Conservation (phyloP, 768 basidiomycete species). For the Leccinum broughii region DNA sequence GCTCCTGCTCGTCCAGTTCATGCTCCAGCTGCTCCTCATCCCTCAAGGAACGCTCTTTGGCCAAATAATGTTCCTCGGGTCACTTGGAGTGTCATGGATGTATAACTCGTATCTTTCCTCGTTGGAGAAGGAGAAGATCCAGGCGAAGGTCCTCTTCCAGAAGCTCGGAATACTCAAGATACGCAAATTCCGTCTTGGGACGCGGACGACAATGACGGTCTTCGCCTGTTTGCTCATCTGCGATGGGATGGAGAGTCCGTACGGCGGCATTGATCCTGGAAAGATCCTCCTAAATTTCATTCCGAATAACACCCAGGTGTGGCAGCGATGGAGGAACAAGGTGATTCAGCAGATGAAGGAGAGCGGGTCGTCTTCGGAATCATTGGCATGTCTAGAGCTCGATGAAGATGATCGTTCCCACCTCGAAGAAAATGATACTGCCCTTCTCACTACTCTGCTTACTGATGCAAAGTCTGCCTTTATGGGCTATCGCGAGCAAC, state of each 20-base stretch:
- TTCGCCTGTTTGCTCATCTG: constrained; percentile 28
- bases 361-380: background rate
- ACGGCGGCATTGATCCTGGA: constrained; percentile 9
- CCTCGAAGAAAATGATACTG: constrained; percentile 12
- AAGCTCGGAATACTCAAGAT: constrained; percentile 16
- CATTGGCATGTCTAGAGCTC: constrained; percentile 2
- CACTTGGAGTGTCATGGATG: constrained; percentile 35
- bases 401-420: constrained; percentile 9
- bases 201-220: constrained; percentile 25
- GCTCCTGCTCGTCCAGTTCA: constrained; percentile 34
- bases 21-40: constrained; percentile 36
- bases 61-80: constrained; percentile 35
- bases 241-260: constrained; percentile 22
- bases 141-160: constrained; percentile 19
- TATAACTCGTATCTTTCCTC: constrained; percentile 39
- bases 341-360: constrained; percentile 21
- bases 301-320: constrained; percentile 26
- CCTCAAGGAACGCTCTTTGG: constrained; percentile 37
- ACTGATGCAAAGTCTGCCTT: constrained; percentile 22
- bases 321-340: constrained; percentile 27
- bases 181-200: constrained; percentile 24
- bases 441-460: constrained; percentile 19
- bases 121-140: constrained; percentile 37
- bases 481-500: constrained; percentile 14
- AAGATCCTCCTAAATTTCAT: constrained; percentile 24